A percentile compares a stretch with the other conserved stretches of the same genome.
Conservation (phyloP, 305 asterid species). For the Nicotiana rustica region DNA sequence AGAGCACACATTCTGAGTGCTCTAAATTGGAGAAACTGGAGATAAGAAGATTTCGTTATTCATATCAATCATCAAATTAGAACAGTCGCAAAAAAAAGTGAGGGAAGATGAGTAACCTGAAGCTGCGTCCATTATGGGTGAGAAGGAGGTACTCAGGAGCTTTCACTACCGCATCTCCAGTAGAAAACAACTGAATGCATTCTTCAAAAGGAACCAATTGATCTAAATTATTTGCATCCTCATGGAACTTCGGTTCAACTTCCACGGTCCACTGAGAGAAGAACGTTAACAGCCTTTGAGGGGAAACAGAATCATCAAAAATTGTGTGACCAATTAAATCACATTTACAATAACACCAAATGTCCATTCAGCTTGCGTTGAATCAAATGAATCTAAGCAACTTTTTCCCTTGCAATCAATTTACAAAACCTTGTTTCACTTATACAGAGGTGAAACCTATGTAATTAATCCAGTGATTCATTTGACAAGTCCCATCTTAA, state of each 20-base stretch:
- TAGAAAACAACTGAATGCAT: constrained; percentile 75
- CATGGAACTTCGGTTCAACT: constrained; percentile 92
- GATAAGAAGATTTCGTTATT: not conserved
- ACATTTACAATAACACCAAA: not conserved
- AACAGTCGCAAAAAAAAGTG: not conserved
- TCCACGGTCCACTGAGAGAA: constrained; percentile 87
- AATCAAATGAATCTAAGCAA: not conserved
- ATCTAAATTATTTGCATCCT: constrained; percentile 90
- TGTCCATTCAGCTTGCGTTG: constrained; percentile 32
- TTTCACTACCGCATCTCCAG: constrained; percentile 72
- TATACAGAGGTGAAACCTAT: not conserved
- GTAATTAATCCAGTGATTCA: not conserved
- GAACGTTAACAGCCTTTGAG: constrained; percentile 42
- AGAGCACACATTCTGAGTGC: not conserved
- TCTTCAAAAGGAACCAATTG: constrained; percentile 96
- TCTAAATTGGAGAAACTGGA: constrained; percentile 14
- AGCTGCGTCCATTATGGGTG: constrained; percentile 90
- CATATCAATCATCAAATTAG: constrained; percentile 14
- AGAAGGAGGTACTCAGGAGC: constrained; percentile 95
- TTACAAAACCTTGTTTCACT: not conserved
- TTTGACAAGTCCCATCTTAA: not conserved
- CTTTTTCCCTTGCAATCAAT: constrained; percentile 2
- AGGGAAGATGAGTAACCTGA: constrained; percentile 69
- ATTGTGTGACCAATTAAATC: not conserved
- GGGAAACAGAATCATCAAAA: constrained; percentile 28